phyloP scores from a whole-genome alignment of 1,284 basidiomycete genomes.

The Mrakiaceae sp. region DNA sequence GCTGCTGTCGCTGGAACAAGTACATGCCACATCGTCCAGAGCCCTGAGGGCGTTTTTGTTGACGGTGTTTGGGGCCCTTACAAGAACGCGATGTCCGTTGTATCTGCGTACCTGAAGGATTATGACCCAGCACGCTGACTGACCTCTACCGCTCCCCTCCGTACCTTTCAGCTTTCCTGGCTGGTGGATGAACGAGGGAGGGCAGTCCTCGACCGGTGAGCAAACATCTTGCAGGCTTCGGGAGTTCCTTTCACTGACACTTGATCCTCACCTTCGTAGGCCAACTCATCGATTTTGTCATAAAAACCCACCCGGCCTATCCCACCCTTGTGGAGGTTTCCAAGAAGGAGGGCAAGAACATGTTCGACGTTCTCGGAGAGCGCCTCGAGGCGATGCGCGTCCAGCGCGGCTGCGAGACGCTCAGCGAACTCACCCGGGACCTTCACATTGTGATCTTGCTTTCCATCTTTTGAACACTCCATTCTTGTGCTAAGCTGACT shows the following conservation, averaged over 20 bases:
- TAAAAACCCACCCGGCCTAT: slow-evolving; percentile 83
- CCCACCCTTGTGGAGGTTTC: slow-evolving; percentile 51
- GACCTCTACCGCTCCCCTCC: neutral
- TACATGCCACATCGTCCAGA: slow-evolving; percentile 78
- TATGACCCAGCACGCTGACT: neutral
- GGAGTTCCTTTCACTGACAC: neutral
- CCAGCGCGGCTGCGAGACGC: slow-evolving; percentile 48
- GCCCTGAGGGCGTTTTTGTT: slow-evolving; percentile 71
- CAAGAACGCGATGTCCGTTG: slow-evolving; percentile 39
- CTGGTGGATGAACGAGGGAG: slow-evolving; percentile 99
- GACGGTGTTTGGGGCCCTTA: slow-evolving; percentile 96
- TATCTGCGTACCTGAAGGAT: neutral
- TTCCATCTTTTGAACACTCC: neutral
- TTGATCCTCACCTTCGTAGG: slow-evolving; percentile 11
- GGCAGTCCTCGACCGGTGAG: slow-evolving; percentile 97
- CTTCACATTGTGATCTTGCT: slow-evolving; percentile 51
- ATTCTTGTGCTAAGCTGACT: neutral
- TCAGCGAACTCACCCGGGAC: slow-evolving; percentile 78
- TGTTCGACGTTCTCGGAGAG: slow-evolving; percentile 55
- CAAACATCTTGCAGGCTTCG: slow-evolving; percentile 30
- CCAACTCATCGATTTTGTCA: slow-evolving; percentile 77
- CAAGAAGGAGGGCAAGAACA: slow-evolving; percentile 35
- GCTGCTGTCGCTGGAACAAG: slow-evolving; percentile 92
- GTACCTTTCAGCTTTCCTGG: slow-evolving; percentile 60
- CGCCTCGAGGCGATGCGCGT: slow-evolving; percentile 56